Evolutionary conservation across 345 rosid genomes (phyloP).

Genomic region (Aurinia saxatilis): DNA sequence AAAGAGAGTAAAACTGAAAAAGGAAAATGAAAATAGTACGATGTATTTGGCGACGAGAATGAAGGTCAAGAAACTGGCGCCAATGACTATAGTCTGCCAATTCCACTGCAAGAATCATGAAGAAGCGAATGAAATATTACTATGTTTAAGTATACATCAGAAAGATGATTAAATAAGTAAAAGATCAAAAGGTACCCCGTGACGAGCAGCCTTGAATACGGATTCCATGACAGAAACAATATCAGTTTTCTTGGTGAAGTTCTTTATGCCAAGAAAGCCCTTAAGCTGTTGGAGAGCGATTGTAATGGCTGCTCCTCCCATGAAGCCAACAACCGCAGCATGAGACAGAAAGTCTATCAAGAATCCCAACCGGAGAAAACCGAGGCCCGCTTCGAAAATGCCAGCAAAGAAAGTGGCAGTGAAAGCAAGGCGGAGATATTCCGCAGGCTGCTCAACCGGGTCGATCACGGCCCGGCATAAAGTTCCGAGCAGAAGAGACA

Average conservation of each 20-base stretch:
- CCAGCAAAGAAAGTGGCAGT: slow-evolving; percentile 98
- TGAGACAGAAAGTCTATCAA: slow-evolving; percentile 89
- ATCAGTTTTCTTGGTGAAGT: slow-evolving; percentile 67
- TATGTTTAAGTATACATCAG: background rate
- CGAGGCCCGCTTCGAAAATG: slow-evolving; percentile 60
- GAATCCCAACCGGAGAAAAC: slow-evolving; percentile 82
- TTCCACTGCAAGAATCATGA: slow-evolving; percentile 63
- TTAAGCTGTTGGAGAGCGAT: slow-evolving; percentile 90
- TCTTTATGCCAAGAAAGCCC: slow-evolving; percentile 75
- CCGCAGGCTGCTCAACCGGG: slow-evolving; percentile 31
- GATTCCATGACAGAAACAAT: slow-evolving; percentile 39
- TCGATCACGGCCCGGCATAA: slow-evolving; percentile 67
- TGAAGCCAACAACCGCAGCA: slow-evolving; percentile 93
- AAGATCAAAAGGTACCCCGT: slow-evolving; percentile 22
- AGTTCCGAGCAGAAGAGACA: slow-evolving; percentile 79
- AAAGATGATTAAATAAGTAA: background rate
- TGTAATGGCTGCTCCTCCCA: slow-evolving; percentile 96
- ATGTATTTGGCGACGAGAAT: slow-evolving; percentile 63
- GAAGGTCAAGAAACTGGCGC: slow-evolving; percentile 60
- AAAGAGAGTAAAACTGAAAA: background rate
- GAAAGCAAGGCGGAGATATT: slow-evolving; percentile 62
- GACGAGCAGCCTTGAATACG: slow-evolving; percentile 15
- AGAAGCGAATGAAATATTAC: background rate
- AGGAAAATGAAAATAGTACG: slow-evolving; percentile 31
- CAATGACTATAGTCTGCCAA: slow-evolving; percentile 84